phyloP scores from a whole-genome alignment of 495 filamentous ascomycete species.

The Pseudevernia furfuracea region DNA sequence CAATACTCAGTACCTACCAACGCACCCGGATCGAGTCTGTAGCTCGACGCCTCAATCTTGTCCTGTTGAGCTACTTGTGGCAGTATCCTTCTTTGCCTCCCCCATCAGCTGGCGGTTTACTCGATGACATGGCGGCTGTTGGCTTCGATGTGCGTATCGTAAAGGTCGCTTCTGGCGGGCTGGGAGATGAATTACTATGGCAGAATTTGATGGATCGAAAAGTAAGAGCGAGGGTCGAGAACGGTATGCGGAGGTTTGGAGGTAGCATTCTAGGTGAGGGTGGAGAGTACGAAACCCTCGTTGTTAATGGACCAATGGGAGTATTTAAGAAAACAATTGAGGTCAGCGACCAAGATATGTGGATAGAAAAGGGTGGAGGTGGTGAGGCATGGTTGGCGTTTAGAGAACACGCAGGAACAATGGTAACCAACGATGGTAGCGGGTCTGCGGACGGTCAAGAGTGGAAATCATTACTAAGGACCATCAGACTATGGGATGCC shows the following conservation, averaged over 20 bases:
- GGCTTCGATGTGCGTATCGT: slow-evolving; percentile 80
- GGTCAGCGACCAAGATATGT: slow-evolving; percentile 46
- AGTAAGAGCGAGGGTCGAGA: slow-evolving; percentile 48
- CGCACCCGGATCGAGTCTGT: slow-evolving; percentile 89
- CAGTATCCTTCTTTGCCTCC: slow-evolving; percentile 69
- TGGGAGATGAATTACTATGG: slow-evolving; percentile 79
- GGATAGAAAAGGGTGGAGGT: slow-evolving; percentile 55
- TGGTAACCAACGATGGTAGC: slow-evolving; percentile 44
- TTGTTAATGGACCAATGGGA: slow-evolving; percentile 64
- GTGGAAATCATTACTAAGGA: slow-evolving; percentile 32
- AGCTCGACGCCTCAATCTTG: slow-evolving; percentile 64
- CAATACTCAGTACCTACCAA: slow-evolving; percentile 92
- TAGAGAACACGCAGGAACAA: slow-evolving; percentile 38
- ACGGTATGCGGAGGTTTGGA: slow-evolving; percentile 60
- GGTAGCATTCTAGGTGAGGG: slow-evolving; percentile 77
- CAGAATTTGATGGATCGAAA: slow-evolving; percentile 55
- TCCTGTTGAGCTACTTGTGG: slow-evolving; percentile 83
- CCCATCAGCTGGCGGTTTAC: slow-evolving; percentile 42
- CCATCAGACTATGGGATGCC: slow-evolving; percentile 41
- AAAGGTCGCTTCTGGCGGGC: slow-evolving; percentile 86
- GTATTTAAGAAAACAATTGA: slow-evolving; percentile 67
- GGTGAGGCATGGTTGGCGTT: slow-evolving; percentile 62
- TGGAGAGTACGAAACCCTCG: slow-evolving; percentile 93
- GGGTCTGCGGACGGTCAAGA: slow-evolving; percentile 36
- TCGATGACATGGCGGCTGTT: slow-evolving; percentile 71